Conservation (phyloP, 1,284 basidiomycete species). For the Amylostereum chailletii region DNA sequence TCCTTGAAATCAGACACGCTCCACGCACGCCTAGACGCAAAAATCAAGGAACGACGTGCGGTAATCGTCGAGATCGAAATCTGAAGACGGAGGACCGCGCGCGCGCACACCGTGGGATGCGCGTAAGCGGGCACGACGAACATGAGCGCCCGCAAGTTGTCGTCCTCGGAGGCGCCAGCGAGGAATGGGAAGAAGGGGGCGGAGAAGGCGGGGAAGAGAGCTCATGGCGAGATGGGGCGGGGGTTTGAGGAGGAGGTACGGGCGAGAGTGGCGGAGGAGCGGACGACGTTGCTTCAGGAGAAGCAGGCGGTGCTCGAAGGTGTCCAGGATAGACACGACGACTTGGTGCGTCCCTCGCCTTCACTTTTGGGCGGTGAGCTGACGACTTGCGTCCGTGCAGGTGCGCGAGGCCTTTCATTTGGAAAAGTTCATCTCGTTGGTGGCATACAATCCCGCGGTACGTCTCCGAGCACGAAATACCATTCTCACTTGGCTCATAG, state of each 20-base stretch:
- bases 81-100: no score
- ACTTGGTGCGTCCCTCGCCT: constrained; percentile 42
- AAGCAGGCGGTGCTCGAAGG: constrained; percentile 46
- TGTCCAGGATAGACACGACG: constrained; percentile 65
- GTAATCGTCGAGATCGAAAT: neutral
- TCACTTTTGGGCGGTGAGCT: neutral
- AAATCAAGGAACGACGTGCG: neutral
- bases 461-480: constrained; percentile 13
- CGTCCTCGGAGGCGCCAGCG: neutral
- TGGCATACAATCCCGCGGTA: constrained; percentile 70
- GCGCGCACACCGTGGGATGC: neutral
- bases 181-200: constrained; percentile 4
- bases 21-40: neutral
- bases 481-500: neutral
- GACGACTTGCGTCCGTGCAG: constrained; percentile 23
- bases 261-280: constrained; percentile 1
- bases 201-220: neutral
- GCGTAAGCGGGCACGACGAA: neutral
- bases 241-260: neutral
- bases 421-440: constrained; percentile 67
- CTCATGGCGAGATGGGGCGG: neutral
- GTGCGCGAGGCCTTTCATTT: constrained; percentile 82
- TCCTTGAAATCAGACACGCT: neutral
- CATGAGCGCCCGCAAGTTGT: neutral
- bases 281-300: constrained; percentile 8